A percentile compares a stretch with the other conserved stretches of the same genome.
Conservation (phyloP, 2,329 filamentous ascomycete genomes). For the Aspergillus sp. region DNA sequence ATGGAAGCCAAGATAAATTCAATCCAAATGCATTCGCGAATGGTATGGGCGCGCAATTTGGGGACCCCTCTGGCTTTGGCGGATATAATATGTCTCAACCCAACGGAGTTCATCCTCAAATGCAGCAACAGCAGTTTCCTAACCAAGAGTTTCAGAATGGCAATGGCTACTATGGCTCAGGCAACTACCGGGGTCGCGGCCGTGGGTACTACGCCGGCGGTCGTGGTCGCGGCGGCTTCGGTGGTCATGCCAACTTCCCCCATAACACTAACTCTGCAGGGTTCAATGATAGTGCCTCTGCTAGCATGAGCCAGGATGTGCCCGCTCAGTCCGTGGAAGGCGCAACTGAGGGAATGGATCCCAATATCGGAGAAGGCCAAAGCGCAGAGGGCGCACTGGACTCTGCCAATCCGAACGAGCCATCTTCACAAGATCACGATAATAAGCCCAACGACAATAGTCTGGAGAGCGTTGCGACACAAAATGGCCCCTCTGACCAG, state of each 20-base stretch:
- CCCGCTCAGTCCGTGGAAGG: conserved; percentile 24
- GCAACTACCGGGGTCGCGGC: conserved; percentile 63
- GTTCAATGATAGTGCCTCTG: conserved; percentile 37
- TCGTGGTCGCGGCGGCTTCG: conserved; percentile 42
- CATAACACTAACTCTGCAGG: conserved; percentile 40
- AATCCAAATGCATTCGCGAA: conserved; percentile 76
- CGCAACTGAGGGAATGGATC: conserved; percentile 18
- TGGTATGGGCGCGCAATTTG: conserved; percentile 82
- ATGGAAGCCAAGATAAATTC: conserved; percentile 87
- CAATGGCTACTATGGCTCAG: conserved; percentile 80
- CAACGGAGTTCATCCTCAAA: conserved; percentile 80
- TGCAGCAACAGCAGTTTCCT: conserved; percentile 57
- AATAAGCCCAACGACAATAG: conserved; percentile 20
- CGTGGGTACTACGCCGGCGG: conserved; percentile 60
- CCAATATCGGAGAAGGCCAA: conserved; percentile 26
- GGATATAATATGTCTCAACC: conserved; percentile 72
- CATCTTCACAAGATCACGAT: conserved; percentile 21
- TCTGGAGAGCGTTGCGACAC: conserved; percentile 20
- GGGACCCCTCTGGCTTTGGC: conserved; percentile 74
- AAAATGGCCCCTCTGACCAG: conserved; percentile 20
- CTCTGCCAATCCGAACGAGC: conserved; percentile 34
- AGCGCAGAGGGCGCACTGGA: conserved; percentile 41
- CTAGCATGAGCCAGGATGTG: conserved; percentile 33
- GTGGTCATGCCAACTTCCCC: conserved; percentile 38
- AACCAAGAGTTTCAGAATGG: conserved; percentile 74